Conservation (phyloP, 805 yeast species). For the Wickerhamiella galacta region DNA sequence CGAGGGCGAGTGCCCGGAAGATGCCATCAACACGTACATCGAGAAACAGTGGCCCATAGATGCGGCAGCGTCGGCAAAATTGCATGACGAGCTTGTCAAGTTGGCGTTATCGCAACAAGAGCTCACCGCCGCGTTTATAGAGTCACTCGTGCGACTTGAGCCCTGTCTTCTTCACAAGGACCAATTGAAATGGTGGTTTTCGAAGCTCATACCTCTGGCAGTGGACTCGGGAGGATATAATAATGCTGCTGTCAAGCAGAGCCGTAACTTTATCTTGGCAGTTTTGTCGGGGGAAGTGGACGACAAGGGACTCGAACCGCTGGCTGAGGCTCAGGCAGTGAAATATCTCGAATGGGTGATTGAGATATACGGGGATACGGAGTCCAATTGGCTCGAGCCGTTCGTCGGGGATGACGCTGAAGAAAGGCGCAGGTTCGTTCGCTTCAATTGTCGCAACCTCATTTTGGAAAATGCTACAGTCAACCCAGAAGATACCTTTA, state of each 20-base stretch:
- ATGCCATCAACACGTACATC: constrained; percentile 9
- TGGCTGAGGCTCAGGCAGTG: constrained; percentile 4
- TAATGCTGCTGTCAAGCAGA: constrained; percentile 22
- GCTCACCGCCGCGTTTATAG: constrained; percentile 18
- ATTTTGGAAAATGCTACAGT: constrained; percentile 29
- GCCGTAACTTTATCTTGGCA: constrained; percentile 19
- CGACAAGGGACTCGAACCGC: constrained; percentile 8
- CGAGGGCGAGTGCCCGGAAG: constrained; percentile 7
- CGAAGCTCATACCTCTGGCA: constrained; percentile 32
- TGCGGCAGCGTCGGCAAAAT: constrained; percentile 14
- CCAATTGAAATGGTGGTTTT: constrained; percentile 31
- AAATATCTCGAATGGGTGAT: constrained; percentile 14
- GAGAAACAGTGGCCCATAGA: constrained; percentile 12
- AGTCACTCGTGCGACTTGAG: constrained; percentile 17
- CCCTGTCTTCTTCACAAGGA: constrained; percentile 19
- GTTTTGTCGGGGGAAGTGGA: constrained; percentile 17
- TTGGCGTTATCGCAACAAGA: constrained; percentile 10
- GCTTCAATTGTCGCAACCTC: constrained; percentile 27
- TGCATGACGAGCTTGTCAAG: constrained; percentile 22
- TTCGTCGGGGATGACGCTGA: constrained; percentile 18
- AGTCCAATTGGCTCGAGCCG: constrained; percentile 16
- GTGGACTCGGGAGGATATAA: constrained; percentile 42
- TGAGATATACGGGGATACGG: constrained; percentile 13
- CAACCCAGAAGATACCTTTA: constrained; percentile 25
- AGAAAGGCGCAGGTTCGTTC: constrained; percentile 35